Evolutionary conservation across 208 protist species (phyloP), one percentile per base, ranked within the genome.

Genomic region (Acanthamoeba sp.): DNA sequence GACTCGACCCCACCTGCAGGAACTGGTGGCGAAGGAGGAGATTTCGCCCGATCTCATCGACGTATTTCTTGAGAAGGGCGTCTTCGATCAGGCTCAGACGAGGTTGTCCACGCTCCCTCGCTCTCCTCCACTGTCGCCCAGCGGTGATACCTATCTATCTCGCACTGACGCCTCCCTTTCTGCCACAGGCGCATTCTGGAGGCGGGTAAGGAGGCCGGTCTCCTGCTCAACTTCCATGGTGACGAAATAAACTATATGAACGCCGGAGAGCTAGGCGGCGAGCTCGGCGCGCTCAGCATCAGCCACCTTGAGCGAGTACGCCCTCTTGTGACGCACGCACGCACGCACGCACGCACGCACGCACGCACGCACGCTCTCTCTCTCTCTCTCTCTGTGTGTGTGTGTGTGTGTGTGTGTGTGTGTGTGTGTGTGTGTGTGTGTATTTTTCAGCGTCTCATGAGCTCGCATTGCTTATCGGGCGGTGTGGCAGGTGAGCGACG

Each of bases 171-270:
- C n/a, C n/a, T n/a, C n/a, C n/a, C n/a, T n/a, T n/a, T 62, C 22
- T 62, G 12, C 5, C 55, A 45, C 94, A 95, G 93, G 29, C 55
- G 62, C n/a, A 97, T 98, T 22, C 76, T 98, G 18, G 42, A 97
- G 52, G 97, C 97, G 2, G 98, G 97, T 38, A 95, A 96, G 78
- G 71, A 94, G 7, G 34, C 89, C 24, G 98, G 98, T 4, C 88
- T 98, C 0, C 20, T 73, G 3, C n/a, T 98, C 22, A 98, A 98
- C 73, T 98, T 98, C 76, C 98, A 98, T 93, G 97, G 97, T 27
- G 98, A 98, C 59, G 97, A 98, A 92, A 62, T 98, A 22, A 94
- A 95, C 5, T 94, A 76, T 82, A 97, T 97, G 89, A 76, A 62
- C 36, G 87, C 97, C 24, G 97, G 97, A n/a, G 96, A 98, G 76